Conservation (phyloP, 306 rosid genomes). For the cucumber (Cucumis sativus) region Cucumber_9930_V3 NC_026659.2:27564501-27565000, state of each 20-base stretch:
- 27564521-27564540: conserved; percentile 73
- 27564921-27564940: conserved; percentile 77
- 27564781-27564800: neutral
- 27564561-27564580: conserved; percentile 89
- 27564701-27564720: conserved; percentile 98
- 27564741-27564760: neutral
- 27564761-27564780: neutral
- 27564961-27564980: conserved; percentile 91
- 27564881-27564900: conserved; percentile 66
- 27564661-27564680: conserved; percentile 96
- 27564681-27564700: conserved; percentile 92
- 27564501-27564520: conserved; percentile 84
- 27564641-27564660: conserved; percentile 96
- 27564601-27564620: conserved; percentile 74
- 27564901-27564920: conserved; percentile 75
- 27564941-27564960: conserved; percentile 93
- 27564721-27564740: conserved; percentile 87
- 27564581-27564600: conserved; percentile 86
- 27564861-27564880: neutral
- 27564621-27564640: conserved; percentile 70
- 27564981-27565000: conserved; percentile 82
- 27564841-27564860: neutral
- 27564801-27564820: neutral
- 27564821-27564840: neutral
- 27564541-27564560: conserved; percentile 84